phyloP scores from a whole-genome alignment of 1,284 basidiomycete genomes.

The Heterobasidion parviporum region DNA sequence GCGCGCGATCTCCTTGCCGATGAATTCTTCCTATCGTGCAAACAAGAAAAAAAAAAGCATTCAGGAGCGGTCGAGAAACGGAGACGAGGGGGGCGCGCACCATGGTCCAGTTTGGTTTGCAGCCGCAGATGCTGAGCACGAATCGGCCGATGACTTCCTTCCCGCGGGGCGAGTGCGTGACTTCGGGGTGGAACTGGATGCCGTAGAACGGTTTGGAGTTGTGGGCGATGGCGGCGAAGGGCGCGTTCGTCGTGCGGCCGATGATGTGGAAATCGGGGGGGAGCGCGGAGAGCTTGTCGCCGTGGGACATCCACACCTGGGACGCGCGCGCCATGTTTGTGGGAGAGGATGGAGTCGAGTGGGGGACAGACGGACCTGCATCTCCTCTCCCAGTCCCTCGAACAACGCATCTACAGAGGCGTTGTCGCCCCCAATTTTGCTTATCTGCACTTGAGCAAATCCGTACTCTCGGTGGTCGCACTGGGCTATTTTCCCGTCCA shows the following conservation, averaged over 20 bases:
- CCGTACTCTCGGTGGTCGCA: constrained; percentile 96
- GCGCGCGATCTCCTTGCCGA: constrained; percentile 92
- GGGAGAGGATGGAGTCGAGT: neutral
- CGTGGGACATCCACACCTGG: constrained; percentile 99
- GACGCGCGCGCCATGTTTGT: neutral
- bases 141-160: constrained; percentile 90
- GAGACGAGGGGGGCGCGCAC: constrained; percentile 28
- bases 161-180: constrained; percentile 89
- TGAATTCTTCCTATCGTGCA: constrained; percentile 97
- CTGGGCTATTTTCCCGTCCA: constrained; percentile 82
- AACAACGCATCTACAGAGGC: constrained; percentile 74
- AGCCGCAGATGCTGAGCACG: constrained; percentile 80
- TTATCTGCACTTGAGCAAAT: constrained; percentile 76
- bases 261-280: constrained; percentile 87
- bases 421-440: constrained; percentile 50
- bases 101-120: constrained; percentile 92
- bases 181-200: constrained; percentile 99
- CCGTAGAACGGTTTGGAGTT: constrained; percentile 87
- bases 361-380: constrained; percentile 54
- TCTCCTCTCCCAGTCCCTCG: constrained; percentile 73
- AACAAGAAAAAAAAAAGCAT: neutral
- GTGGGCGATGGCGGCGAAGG: constrained; percentile 93
- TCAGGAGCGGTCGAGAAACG: constrained; percentile 2
- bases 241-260: constrained; percentile 82
- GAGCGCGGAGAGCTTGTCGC: constrained; percentile 83